Conservation (phyloP, 352 stramenopile genomes). For the Phytophthora pseudosyringae region DNA sequence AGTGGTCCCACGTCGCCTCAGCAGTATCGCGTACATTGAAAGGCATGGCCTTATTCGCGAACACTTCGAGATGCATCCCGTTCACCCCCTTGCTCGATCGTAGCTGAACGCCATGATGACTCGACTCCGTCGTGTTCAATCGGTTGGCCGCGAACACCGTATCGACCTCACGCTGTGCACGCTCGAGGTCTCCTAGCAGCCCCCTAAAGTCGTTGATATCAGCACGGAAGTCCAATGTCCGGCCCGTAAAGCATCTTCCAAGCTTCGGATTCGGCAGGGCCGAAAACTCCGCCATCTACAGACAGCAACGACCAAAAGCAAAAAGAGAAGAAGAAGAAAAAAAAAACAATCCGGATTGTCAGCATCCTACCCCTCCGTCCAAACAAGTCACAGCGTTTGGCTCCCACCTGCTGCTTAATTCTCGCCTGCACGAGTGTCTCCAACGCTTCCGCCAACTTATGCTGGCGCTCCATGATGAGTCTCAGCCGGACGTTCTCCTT, state of each 20-base stretch:
- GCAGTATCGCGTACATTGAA: constrained; percentile 40
- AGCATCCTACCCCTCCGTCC: not conserved
- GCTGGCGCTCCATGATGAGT: constrained; percentile 39
- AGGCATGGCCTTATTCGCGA: constrained; percentile 46
- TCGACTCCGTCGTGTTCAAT: constrained; percentile 32
- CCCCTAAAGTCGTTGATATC: constrained; percentile 31
- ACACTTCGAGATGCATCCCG: constrained; percentile 37
- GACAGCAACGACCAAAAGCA: constrained; percentile 2
- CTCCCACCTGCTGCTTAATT: constrained; percentile 30
- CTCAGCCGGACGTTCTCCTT: constrained; percentile 44
- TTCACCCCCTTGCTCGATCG: constrained; percentile 26
- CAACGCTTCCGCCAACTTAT: constrained; percentile 40
- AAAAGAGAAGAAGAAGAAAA: too few relatives aligned
- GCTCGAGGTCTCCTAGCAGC: constrained; percentile 26
- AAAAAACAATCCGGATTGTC: not conserved
- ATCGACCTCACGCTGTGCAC: constrained; percentile 27
- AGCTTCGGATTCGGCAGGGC: constrained; percentile 24
- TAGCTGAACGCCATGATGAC: constrained; percentile 38
- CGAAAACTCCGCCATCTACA: constrained; percentile 34
- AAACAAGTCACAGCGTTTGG: not conserved
- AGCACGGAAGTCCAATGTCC: constrained; percentile 26
- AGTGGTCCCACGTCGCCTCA: constrained; percentile 44
- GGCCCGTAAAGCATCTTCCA: constrained; percentile 20
- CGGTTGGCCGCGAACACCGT: constrained; percentile 39
- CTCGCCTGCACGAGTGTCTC: constrained; percentile 38